Conservation (phyloP, 2,329 filamentous ascomycete genomes). For the Botrytis medusae region DNA sequence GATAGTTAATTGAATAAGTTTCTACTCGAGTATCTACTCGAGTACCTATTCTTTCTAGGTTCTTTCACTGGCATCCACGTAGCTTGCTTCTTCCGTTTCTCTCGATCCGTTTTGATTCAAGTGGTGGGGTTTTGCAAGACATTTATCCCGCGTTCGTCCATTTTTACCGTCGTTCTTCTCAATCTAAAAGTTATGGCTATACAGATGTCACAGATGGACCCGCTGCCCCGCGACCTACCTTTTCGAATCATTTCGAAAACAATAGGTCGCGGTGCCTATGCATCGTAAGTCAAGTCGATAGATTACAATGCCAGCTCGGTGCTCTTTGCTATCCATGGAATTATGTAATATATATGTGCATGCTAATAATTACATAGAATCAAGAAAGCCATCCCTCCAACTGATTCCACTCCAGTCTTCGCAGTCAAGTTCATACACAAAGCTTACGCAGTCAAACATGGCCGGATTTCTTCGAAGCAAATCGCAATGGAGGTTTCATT, state of each 20-base stretch:
- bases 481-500: conserved; percentile 88
- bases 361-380: conserved; percentile 33
- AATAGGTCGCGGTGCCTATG: conserved; percentile 94
- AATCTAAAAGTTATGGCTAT: conserved; percentile 41
- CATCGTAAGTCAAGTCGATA: conserved; percentile 67
- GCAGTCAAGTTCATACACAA: conserved; percentile 99
- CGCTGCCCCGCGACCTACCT: conserved; percentile 79
- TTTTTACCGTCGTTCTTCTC: background rate
- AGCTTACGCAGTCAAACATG: conserved; percentile 85
- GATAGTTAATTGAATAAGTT: background rate
- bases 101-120: background rate
- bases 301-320: background rate
- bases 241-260: conserved; percentile 96
- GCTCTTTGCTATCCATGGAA: background rate
- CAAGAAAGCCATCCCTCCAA: conserved; percentile 87
- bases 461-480: conserved; percentile 84
- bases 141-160: conserved; percentile 6
- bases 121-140: background rate
- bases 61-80: background rate
- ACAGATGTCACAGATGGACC: conserved; percentile 80
- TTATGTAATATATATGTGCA: background rate
- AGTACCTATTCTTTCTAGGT: background rate
- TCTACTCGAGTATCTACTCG: background rate
- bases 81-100: background rate
- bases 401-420: conserved; percentile 72